These are phyloP conservation scores for Cladosporium sp. DNA, from an alignment of 2,329 filamentous ascomycete species.

Conservation along the genomic window DNA sequence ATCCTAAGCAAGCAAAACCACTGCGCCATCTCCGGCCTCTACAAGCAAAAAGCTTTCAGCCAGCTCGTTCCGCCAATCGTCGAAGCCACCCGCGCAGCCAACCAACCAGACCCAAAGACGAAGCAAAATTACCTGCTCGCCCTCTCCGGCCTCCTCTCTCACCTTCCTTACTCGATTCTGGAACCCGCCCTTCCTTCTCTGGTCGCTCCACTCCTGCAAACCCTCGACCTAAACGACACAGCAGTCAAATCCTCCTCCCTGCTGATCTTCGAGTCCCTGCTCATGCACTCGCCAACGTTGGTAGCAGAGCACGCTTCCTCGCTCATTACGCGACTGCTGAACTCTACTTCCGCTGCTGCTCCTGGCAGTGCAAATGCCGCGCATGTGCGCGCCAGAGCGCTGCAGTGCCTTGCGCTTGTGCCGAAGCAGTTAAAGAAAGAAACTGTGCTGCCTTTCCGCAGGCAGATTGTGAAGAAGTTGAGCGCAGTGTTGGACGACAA, in stretches of 20 bases:
- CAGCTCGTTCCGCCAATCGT: constrained; percentile 56
- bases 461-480: constrained; percentile 54
- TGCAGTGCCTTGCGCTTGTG: constrained; percentile 47
- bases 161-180: constrained; percentile 57
- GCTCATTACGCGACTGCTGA: constrained; percentile 53
- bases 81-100: constrained; percentile 42
- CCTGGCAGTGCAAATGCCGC: constrained; percentile 27
- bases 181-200: constrained; percentile 56
- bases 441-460: constrained; percentile 54
- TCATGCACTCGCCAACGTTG: constrained; percentile 52
- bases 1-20: constrained; percentile 58
- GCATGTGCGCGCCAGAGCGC: constrained; percentile 44
- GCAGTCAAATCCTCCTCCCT: constrained; percentile 59
- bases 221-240: constrained; percentile 52
- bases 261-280: constrained; percentile 54
- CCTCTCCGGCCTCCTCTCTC: constrained; percentile 57
- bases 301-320: constrained; percentile 55
- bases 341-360: constrained; percentile 30
- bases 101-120: constrained; percentile 22
- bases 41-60: constrained; percentile 61
- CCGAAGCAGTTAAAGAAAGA: constrained; percentile 46
- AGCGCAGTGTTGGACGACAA: constrained; percentile 56
- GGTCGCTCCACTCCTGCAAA: constrained; percentile 59
- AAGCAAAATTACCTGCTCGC: constrained; percentile 63
- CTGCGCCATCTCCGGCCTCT: constrained; percentile 57